Percentiles rank a stretch among this genome's conserved stretches.
These are phyloP conservation scores for Cystobasidium onofrii DNA, from an alignment of 768 basidiomycete genomes.

Conservation along the genomic window DNA sequence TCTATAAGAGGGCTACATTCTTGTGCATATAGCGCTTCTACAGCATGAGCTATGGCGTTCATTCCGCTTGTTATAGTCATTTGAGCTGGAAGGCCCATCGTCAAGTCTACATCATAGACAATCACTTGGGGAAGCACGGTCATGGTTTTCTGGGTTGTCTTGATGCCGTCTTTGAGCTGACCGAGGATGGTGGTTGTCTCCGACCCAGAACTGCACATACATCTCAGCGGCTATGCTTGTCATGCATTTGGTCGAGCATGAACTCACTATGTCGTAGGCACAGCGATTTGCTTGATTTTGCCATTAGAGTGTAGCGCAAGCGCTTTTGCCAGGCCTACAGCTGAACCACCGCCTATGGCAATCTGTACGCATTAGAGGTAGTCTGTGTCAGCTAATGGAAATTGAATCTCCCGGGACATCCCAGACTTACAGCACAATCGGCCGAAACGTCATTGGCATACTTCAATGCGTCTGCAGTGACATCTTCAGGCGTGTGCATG, in stretches of 20 bases:
- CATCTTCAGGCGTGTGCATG: conserved; percentile 49
- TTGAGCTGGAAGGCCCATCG: conserved; percentile 45
- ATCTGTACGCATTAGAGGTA: conserved; percentile 1
- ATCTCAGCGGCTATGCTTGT: not conserved
- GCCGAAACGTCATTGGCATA: conserved; percentile 42
- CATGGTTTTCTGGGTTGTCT: conserved; percentile 47
- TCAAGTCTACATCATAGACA: conserved; percentile 49
- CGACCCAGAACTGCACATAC: conserved; percentile 44
- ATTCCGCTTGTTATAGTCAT: conserved; percentile 48
- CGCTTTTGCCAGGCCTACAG: conserved; percentile 49
- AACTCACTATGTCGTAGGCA: conserved; percentile 47
- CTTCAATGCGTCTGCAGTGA: conserved; percentile 47
- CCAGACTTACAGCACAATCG: conserved; percentile 46
- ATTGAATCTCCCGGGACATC: not conserved
- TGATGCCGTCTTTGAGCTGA: conserved; percentile 48
- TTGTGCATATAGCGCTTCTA: conserved; percentile 49
- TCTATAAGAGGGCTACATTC: conserved; percentile 48
- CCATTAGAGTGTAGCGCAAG: conserved; percentile 47
- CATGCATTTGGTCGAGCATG: not conserved
- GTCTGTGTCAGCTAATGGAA: not conserved
- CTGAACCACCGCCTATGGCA: conserved; percentile 47
- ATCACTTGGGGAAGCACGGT: conserved; percentile 49
- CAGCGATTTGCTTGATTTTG: conserved; percentile 47
- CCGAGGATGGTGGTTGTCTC: conserved; percentile 50
- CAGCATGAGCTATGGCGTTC: conserved; percentile 50